A percentile compares a stretch with the other conserved stretches of the same genome.
Evolutionary conservation across 371 early-diverging fungal genomes (phyloP).

Genomic region (Apophysomyces ossiformis): DNA sequence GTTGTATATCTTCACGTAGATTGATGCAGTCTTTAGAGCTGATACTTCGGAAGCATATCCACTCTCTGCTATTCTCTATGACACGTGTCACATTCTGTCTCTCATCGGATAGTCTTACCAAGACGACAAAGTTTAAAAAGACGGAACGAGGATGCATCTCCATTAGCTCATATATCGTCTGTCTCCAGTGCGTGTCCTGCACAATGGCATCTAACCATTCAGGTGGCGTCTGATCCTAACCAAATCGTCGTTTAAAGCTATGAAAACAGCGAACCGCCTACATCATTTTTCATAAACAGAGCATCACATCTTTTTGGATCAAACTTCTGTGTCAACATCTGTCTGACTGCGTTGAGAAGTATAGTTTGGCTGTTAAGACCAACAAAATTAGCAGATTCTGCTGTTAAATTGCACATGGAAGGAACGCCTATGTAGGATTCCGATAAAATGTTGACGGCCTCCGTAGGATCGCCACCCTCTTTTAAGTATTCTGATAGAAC

Average conservation of each 20-base stretch:
- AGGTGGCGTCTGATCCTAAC: conserved; percentile 29
- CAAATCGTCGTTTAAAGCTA: conserved; percentile 8
- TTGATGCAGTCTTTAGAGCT: conserved; percentile 63
- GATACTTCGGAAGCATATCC: conserved; percentile 70
- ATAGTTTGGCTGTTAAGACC: conserved; percentile 51
- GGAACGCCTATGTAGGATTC: conserved; percentile 71
- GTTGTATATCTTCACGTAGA: conserved; percentile 67
- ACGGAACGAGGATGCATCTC: conserved; percentile 62
- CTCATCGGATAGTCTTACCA: conserved; percentile 40
- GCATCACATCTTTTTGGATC: conserved; percentile 61
- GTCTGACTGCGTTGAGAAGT: conserved; percentile 57
- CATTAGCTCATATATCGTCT: conserved; percentile 65
- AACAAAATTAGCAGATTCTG: conserved; percentile 47
- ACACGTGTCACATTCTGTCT: not conserved
- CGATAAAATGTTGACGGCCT: conserved; percentile 61
- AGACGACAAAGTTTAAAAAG: conserved; percentile 64
- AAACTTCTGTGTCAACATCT: conserved; percentile 60
- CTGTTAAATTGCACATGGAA: conserved; percentile 67
- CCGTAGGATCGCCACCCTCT: conserved; percentile 68
- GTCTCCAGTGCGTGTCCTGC: conserved; percentile 64
- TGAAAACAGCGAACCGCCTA: conserved; percentile 14
- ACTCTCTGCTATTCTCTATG: conserved; percentile 64
- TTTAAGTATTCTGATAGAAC: conserved; percentile 55
- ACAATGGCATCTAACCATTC: conserved; percentile 60
- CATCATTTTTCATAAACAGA: conserved; percentile 47